phyloP scores from a whole-genome alignment of 129 eudicot genomes.

The carrot (Daucus carota) region DNA sequence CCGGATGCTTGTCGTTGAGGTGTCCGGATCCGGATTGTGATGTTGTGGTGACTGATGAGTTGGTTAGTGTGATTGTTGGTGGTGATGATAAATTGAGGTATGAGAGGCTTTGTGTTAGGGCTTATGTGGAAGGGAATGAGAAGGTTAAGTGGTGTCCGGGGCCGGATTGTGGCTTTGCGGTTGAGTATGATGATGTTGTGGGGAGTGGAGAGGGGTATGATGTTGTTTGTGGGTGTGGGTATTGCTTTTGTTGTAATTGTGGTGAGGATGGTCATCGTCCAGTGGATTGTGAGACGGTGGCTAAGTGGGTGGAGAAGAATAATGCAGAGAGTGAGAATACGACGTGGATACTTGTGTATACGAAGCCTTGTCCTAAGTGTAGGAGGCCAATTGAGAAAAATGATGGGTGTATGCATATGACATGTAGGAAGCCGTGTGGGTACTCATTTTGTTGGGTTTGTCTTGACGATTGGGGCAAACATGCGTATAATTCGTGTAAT shows the following conservation, averaged over 20 bases:
- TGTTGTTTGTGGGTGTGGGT: conserved; percentile 29
- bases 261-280: conserved; percentile 54
- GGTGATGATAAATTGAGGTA: conserved; percentile 18
- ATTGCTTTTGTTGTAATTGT: conserved; percentile 40
- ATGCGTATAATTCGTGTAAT: conserved; percentile 11
- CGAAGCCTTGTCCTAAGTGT: conserved; percentile 44
- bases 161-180: conserved; percentile 40
- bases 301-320: conserved; percentile 35
- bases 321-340: conserved; percentile 39
- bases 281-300: conserved; percentile 39
- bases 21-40: conserved; percentile 41
- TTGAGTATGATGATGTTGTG: conserved; percentile 28
- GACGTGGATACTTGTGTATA: conserved; percentile 35
- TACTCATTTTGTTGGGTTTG: conserved; percentile 40
- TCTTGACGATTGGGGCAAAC: conserved; percentile 7
- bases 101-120: conserved; percentile 7
- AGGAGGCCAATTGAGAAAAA: conserved; percentile 31
- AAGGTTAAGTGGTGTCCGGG: conserved; percentile 49
- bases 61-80: conserved; percentile 17
- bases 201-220: conserved; percentile 17
- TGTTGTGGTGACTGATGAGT: conserved; percentile 26
- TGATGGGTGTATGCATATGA: conserved; percentile 30
- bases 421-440: conserved; percentile 26
- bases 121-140: conserved; percentile 27
- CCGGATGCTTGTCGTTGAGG: conserved; percentile 33